These are phyloP conservation scores for Thalassiosira livingstoniorum DNA, from an alignment of 352 stramenopile genomes.

Conservation along the genomic window DNA sequence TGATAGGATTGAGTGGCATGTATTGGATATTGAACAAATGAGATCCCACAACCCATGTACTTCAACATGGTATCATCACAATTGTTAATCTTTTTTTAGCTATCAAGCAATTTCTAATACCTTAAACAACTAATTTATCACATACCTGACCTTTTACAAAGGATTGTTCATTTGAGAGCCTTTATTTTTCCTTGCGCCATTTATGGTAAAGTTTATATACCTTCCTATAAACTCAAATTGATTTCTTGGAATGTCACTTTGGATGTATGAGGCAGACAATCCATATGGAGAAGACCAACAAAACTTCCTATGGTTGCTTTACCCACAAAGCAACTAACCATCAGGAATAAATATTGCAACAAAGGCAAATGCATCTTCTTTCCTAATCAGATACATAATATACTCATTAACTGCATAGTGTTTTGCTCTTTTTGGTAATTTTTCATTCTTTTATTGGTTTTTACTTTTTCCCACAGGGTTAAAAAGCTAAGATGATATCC, in stretches of 20 bases:
- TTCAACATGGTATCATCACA: slow-evolving; percentile 53
- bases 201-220: slow-evolving; percentile 40
- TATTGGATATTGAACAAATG: slow-evolving; percentile 48
- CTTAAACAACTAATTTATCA: slow-evolving; percentile 19
- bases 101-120: slow-evolving; percentile 22
- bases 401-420: not conserved
- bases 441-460: too few relatives aligned
- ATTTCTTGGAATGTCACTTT: not conserved
- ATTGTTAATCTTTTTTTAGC: slow-evolving; percentile 35
- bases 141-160: slow-evolving; percentile 37
- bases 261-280: not conserved
- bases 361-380: not conserved
- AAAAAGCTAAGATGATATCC: too few relatives aligned
- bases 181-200: not conserved
- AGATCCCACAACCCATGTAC: slow-evolving; percentile 37
- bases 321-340: not conserved
- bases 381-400: not conserved
- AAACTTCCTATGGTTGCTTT: not conserved
- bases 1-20: slow-evolving; percentile 59
- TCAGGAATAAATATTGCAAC: not conserved
- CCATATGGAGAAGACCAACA: not conserved
- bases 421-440: not conserved
- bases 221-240: not conserved
- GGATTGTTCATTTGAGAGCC: slow-evolving; percentile 20
- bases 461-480: too few relatives aligned